Evolutionary conservation across 1,284 basidiomycete species (phyloP), one percentile per base, ranked within the genome.

Genomic region (Mycena citricolor): DNA sequence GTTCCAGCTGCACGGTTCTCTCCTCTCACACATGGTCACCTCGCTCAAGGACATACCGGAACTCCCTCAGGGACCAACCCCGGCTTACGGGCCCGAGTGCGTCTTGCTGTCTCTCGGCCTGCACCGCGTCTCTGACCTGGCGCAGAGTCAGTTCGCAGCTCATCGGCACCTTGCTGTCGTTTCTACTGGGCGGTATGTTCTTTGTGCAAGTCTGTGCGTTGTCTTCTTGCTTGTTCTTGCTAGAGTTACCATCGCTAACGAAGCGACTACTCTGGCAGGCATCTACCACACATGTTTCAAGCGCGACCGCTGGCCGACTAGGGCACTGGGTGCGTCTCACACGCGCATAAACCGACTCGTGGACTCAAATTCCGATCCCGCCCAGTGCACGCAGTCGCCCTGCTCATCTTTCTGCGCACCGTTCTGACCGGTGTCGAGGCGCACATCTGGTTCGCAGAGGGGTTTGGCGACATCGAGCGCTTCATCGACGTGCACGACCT

Each of bases 361-460:
- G n/a, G 3, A 11, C 12, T 16, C 8, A 25, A 13, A 16, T 17
- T 20, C 20, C 20, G 28, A 22, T 10, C 35, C 10, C 12, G 21
- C 4, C 21, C 5, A 56, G 56, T 56, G 4, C 52, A 48, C 20
- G 39, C 24, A 19, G 13, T 55, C n/a, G 47, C 54, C 26, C 28
- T 55, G 7, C 25, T 46, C 10, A 51, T 57, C 25, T 43, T 48
- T 2, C 17, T 46, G 5, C 52, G 50, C 42, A 41, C 45, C 12
- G 39, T 30, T 13, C 35, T 58, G 22, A 34, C 26, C n/a, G 49
- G 42, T 2, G 42, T 40, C 5, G 54, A 60, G 40, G 42, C 45
- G 16, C 44, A 47, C 17, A 40, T 46, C 31, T 57, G 58, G 56
- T 59, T 51, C 39, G 53, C 32, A n/a, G 14, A 39, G 1, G 54